Percentiles rank a stretch among this genome's conserved stretches.
These are phyloP conservation scores for Fusarium musae DNA, from an alignment of 2,329 filamentous ascomycete genomes.

Conservation along the genomic window DNA sequence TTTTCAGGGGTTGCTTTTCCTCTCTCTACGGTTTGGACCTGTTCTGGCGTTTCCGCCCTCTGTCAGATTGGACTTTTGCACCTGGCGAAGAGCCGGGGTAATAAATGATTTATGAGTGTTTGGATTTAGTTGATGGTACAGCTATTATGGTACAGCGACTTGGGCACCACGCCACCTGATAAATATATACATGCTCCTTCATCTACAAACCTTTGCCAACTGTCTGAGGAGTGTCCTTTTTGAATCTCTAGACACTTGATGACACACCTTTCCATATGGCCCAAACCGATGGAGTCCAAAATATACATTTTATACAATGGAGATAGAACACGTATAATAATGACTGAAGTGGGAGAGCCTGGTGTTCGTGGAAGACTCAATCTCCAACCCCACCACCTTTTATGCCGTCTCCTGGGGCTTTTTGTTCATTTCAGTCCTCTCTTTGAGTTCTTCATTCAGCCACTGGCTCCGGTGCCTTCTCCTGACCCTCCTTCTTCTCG, in stretches of 20 bases:
- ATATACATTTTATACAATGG: slow-evolving; percentile 15
- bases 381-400: not conserved
- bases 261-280: not conserved
- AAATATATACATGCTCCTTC: slow-evolving; percentile 34
- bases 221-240: slow-evolving; percentile 5
- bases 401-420: not conserved
- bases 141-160: slow-evolving; percentile 46
- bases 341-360: not conserved
- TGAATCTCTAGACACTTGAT: not conserved
- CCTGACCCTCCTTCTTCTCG: slow-evolving; percentile 2
- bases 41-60: slow-evolving; percentile 1
- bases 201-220: slow-evolving; percentile 22
- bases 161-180: slow-evolving; percentile 38
- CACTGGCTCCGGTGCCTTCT: slow-evolving; percentile 12
- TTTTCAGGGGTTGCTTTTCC: not conserved
- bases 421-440: not conserved
- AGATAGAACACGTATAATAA: not conserved
- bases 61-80: slow-evolving; percentile 28
- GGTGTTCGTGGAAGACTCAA: not conserved
- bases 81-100: slow-evolving; percentile 8
- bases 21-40: slow-evolving; percentile 9
- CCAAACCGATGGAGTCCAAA: not conserved
- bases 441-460: not conserved
- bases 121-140: slow-evolving; percentile 45
- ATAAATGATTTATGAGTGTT: slow-evolving; percentile 34